Percentiles rank a stretch among this genome's conserved stretches.
Evolutionary conservation across 2,329 filamentous ascomycete species (phyloP).

Genomic region (Venturiaceae sp.): DNA sequence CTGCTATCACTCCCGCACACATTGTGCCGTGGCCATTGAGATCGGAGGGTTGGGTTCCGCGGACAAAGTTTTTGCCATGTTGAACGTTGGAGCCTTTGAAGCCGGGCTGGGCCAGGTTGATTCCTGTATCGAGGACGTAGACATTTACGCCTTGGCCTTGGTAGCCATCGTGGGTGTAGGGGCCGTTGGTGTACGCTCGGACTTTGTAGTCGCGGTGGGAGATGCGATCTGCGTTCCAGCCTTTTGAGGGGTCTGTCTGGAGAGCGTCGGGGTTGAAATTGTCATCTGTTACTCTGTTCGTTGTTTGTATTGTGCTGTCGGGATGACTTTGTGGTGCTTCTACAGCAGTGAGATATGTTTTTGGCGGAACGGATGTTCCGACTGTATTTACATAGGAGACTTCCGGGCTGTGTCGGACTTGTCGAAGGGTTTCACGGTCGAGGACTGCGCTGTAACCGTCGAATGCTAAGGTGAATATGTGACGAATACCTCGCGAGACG

Average conservation of each 20-base stretch:
- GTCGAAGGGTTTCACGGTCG: neutral
- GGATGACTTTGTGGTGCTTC: neutral
- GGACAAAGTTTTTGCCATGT: conserved; percentile 5
- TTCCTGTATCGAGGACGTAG: conserved; percentile 8
- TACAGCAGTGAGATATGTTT: neutral
- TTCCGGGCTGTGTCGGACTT: neutral
- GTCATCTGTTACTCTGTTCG: neutral
- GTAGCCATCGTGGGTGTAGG: conserved; percentile 7
- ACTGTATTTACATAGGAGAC: neutral
- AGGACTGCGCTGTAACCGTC: conserved; percentile 4
- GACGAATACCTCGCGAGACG: neutral
- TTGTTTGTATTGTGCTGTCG: neutral
- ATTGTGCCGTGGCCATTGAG: conserved; percentile 8
- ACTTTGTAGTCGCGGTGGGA: conserved; percentile 5
- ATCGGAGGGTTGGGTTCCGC: neutral
- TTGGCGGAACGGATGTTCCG: neutral
- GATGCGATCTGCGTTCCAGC: conserved; percentile 7
- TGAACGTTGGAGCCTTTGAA: conserved; percentile 3
- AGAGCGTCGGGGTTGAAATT: neutral
- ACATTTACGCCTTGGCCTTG: conserved; percentile 7
- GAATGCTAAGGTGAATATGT: conserved; percentile 3
- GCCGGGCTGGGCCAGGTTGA: conserved; percentile 7
- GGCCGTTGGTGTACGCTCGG: neutral
- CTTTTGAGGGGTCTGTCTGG: neutral
- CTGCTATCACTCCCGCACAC: conserved; percentile 8